Conservation (phyloP, 1,284 basidiomycete genomes). For the Mycena sp. region DNA sequence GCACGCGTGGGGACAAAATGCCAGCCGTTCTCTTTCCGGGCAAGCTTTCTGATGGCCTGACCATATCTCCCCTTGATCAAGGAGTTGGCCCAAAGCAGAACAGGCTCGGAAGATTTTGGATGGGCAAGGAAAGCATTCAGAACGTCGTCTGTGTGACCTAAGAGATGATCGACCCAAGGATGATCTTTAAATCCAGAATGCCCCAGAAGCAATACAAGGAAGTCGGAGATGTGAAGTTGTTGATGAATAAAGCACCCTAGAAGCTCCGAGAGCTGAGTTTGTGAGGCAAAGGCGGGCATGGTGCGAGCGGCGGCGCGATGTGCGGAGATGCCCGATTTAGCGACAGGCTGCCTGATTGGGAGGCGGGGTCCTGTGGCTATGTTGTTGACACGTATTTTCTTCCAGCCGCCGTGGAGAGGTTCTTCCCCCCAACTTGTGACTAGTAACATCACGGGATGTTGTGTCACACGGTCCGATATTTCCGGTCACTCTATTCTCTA, state of each 20-base stretch:
- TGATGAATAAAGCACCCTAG: background rate
- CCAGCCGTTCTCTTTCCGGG: background rate
- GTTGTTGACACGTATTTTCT: too few species aligned
- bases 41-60: background rate
- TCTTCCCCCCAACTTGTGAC: too few species aligned
- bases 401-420: too few species aligned
- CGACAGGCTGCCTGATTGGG: too few species aligned
- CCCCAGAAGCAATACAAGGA: background rate
- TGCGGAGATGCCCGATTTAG: too few species aligned
- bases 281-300: background rate
- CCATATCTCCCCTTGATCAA: conserved; percentile 2
- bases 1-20: background rate
- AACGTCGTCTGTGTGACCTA: conserved; percentile 1
- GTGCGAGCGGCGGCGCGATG: too few species aligned
- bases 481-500: too few species aligned
- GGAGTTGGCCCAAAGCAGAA: background rate
- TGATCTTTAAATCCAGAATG: background rate
- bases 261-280: background rate
- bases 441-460: too few species aligned
- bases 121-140: background rate
- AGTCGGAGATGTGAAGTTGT: background rate
- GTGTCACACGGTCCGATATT: too few species aligned
- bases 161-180: background rate
- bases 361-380: too few species aligned
- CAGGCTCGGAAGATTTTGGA: background rate